Base-by-base conservation (phyloP, 2,329 filamentous ascomycete species). In the Lachnellula occidentalis region DNA sequence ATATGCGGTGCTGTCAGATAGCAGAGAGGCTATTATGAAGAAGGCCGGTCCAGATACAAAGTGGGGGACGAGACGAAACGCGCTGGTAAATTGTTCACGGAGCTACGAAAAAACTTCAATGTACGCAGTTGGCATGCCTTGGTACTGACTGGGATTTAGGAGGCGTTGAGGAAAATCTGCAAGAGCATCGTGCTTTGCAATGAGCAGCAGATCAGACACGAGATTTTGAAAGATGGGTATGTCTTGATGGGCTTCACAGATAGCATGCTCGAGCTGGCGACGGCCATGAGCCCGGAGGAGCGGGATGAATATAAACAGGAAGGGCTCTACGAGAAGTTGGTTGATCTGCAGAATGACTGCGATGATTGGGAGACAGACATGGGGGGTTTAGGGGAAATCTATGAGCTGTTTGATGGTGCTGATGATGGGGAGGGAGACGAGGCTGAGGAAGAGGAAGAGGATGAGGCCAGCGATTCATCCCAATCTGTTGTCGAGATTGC, bases 101-200 rank as follows among this genome's bases (percentile, higher is more conserved):
- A 43, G n/a, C 41, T 19, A 21, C 11, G 1, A 43, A 31, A 43
- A 31, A 11, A 3, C 27, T 31, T 4, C 4, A 31, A 31, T 11
- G 27, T 12, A 9, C 9, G 27, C 9, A 12, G 27, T 12, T 31
- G 3, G 11, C 27, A 31, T 8, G 27, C 9, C 9, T 31, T 31
- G 4, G 27, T 31, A 31, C 8, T 31, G 27, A 31, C 27, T 11
- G 3, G 5, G n/a, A 6, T 39, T 6, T 43, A 43, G 41, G 58
- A 60, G 15, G 47, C 43, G 5, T 19, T 58, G 50, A 17, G 58
- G 9, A 60, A 58, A 51, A 60, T 60, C 14, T 55, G 48, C 54
- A 58, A 58, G 39, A 58, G 56, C 42, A 57, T 58, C 31, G 45
- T 56, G 46, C 53, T 60, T 6, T 56, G 56, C 24, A 42, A 53